phyloP scores from a whole-genome alignment of 1,139 yeast species.

The Blastobotrys arbuscula region DNA sequence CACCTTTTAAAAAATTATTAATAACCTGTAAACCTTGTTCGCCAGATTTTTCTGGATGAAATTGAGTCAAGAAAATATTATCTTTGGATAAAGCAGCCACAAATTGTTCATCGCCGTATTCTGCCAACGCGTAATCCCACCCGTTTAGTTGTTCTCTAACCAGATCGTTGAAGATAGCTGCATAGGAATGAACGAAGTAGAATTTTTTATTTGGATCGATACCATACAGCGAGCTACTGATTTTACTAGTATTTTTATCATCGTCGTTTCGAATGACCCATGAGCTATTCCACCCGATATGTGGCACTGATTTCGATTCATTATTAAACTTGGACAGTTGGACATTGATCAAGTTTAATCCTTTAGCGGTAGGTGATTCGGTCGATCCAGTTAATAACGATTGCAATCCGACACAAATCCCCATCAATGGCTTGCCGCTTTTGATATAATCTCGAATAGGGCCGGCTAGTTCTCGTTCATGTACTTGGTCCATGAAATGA shows the following conservation, averaged over 20 bases:
- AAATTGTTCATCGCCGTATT: constrained; percentile 74
- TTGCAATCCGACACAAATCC: constrained; percentile 94
- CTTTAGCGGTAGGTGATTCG: constrained; percentile 61
- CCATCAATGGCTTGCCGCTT: constrained; percentile 82
- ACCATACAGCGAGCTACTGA: constrained; percentile 45
- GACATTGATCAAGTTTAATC: constrained; percentile 50
- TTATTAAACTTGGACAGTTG: constrained; percentile 55
- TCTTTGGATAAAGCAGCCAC: constrained; percentile 76
- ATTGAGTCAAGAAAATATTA: constrained; percentile 89
- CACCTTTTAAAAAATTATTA: constrained; percentile 59
- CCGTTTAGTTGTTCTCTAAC: constrained; percentile 39
- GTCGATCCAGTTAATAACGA: constrained; percentile 68
- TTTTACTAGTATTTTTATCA: neutral
- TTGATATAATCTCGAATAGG: constrained; percentile 62
- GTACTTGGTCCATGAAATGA: constrained; percentile 73
- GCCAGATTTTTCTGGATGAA: constrained; percentile 97
- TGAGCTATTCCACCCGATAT: constrained; percentile 86
- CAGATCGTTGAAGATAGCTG: constrained; percentile 50
- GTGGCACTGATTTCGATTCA: constrained; percentile 79
- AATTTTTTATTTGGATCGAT: constrained; percentile 63
- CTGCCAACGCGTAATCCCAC: constrained; percentile 72
- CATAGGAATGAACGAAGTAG: constrained; percentile 93
- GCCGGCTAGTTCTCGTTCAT: constrained; percentile 52
- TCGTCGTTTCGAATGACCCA: constrained; percentile 20
- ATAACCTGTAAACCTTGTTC: constrained; percentile 76